Evolutionary conservation across 163 green algal species (phyloP), one percentile per base, ranked within the genome.

Genomic region (Coccomyxa subellipsoidea): DNA sequence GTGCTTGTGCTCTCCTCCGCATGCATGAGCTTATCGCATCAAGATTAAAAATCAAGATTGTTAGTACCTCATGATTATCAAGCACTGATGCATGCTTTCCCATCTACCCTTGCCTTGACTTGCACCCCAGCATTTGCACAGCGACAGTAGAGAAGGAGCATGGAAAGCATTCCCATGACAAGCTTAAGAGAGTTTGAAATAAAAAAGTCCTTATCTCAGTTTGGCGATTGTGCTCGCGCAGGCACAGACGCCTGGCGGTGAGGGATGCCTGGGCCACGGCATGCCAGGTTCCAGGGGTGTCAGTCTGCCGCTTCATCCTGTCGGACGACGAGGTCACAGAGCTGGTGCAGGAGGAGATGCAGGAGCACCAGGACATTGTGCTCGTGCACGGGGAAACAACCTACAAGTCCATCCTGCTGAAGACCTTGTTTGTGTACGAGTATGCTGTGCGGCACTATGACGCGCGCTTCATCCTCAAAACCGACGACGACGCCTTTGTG

Each of bases 371-470:
- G 2, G 89, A 92, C 89, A 90, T 92, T n/a, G 81, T 89, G n/a
- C 90, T 91, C 54, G 69, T 91, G 31, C 54, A 82, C 32, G 47
- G 90, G 35, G 88, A 88, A 54, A 92, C 89, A 1, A 91, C 86
- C 79, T 92, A 92, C 82, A 90, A 92, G 81, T 85, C 75, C 35
- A 92, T 92, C 71, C 77, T 92, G 47, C 89, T 85, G 79, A 92
- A 92, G 81, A 91, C 87, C 2, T 90, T 85, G 69, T 89, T 87
- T 36, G 84, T 92, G 75, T 54, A 88, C 32, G 82, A 92, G 84
- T 89, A 92, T 78, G 89, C 86, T 15, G 87, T 87, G 2, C 36
- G 37, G 31, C 36, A 88, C 77, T 92, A 88, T 53, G 84, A 92
- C 29, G 81, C 87, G 6, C 38, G 73, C 32, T 88, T 84, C 73